These are phyloP conservation scores for Amaranthus cruentus DNA, from an alignment of 148 eudicot genomes.

Conservation along the genomic window DNA sequence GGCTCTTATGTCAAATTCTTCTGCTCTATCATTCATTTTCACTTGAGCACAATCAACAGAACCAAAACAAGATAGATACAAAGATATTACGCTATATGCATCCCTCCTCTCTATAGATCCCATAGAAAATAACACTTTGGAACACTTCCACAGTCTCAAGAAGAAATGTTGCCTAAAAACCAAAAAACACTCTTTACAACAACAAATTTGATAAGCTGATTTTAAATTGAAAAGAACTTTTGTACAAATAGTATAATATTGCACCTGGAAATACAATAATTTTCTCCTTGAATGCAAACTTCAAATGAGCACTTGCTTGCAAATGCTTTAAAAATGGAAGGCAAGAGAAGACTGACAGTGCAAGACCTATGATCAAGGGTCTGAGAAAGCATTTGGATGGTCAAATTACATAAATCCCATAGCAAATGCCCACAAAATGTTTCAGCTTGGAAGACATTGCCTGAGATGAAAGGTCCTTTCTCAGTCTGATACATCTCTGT, in stretches of 20 bases:
- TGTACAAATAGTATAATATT: slow-evolving; percentile 4
- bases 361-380: slow-evolving; percentile 72
- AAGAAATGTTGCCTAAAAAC: slow-evolving; percentile 53
- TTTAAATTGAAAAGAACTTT: background rate
- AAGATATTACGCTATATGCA: slow-evolving; percentile 78
- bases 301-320: slow-evolving; percentile 34
- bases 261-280: slow-evolving; percentile 55
- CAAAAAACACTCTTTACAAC: slow-evolving; percentile 5
- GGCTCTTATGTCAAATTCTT: slow-evolving; percentile 57
- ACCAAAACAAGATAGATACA: slow-evolving; percentile 65
- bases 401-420: slow-evolving; percentile 65
- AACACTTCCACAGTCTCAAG: slow-evolving; percentile 65
- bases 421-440: slow-evolving; percentile 52
- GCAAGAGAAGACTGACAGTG: slow-evolving; percentile 65
- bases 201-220: background rate
- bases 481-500: slow-evolving; percentile 30
- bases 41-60: slow-evolving; percentile 31
- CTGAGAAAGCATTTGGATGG: slow-evolving; percentile 64
- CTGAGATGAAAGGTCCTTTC: slow-evolving; percentile 25
- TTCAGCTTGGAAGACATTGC: slow-evolving; percentile 24
- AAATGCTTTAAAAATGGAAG: slow-evolving; percentile 58
- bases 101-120: slow-evolving; percentile 86
- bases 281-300: slow-evolving; percentile 48
- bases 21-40: slow-evolving; percentile 37
- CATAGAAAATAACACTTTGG: slow-evolving; percentile 56